Base-by-base conservation (phyloP, 1,139 yeast genomes). In the Oligophagozyma castellii region DNA sequence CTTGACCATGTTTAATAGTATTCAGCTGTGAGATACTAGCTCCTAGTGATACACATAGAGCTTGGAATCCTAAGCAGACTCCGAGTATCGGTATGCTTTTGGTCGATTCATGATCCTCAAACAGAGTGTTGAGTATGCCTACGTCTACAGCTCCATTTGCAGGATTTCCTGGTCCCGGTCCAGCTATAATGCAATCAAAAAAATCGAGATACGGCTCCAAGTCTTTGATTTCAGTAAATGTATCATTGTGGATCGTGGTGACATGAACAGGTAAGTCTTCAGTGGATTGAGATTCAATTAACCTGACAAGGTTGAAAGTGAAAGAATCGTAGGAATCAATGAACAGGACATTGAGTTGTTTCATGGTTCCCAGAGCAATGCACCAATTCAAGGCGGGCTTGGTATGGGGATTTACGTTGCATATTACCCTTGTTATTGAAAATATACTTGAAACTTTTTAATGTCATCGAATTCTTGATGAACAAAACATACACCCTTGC, bases 101-200 rank as follows among this genome's bases (percentile, higher is more conserved):
- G 3, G 36, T 16, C 4, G 10, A 5, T n/a, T 12, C 23, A 13
- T 28, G 13, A n/a, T 38, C 37, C 8, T 35, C 30, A 31, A 53
- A 57, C 16, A 57, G 28, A 4, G 35, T 31, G 4, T 71, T 68
- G n/a, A 84, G 67, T 4, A 84, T 65, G 1, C 95, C 96, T 14
- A 79, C 71, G 47, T 86, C 96, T 1, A 50, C 38, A 0, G 63
- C 50, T 2, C 53, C 44, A 24, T 59, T 65, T 2, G 58, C 56
- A 0, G 98, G 98, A 42, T 79, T 73, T 0, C 99, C 99, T 0
- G 99, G 99, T 0, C 99, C 99, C 0, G 99, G 99, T 0, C 98
- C 98, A 10, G 89, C 65, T 0, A 89, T 73, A 4, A 92, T 64
- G 27, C 83, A 84, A 34, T 78, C 81, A 42, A 83, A 76, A n/a